A percentile compares a stretch with the other conserved stretches of the same genome.
These are phyloP conservation scores for Gossypium arboreum DNA, from an alignment of 345 rosid species.

Conservation along the genomic window DNA sequence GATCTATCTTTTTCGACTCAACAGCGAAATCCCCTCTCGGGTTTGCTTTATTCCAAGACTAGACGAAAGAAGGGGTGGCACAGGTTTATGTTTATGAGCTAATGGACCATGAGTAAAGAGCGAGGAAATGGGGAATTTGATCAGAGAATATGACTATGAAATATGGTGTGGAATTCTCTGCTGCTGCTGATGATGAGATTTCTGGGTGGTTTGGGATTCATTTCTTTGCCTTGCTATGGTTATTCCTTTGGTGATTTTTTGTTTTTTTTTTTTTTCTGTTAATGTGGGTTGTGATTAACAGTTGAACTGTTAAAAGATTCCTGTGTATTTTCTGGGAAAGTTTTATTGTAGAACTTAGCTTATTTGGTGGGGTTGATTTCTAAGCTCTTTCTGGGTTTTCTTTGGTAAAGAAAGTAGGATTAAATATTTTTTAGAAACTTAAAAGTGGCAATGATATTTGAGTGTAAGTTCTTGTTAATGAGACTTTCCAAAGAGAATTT, in stretches of 20 bases:
- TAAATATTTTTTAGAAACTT: too few species aligned
- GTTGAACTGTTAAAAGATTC: too few species aligned
- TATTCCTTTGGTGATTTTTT: not conserved
- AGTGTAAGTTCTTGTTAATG: not conserved
- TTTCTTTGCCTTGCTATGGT: slow-evolving; percentile 7
- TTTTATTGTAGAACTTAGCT: too few species aligned
- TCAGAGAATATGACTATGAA: slow-evolving; percentile 57
- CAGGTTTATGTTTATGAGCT: slow-evolving; percentile 78
- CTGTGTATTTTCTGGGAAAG: not conserved
- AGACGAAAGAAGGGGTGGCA: slow-evolving; percentile 75
- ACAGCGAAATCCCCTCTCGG: slow-evolving; percentile 65
- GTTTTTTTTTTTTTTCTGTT: not conserved
- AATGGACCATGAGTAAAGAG: slow-evolving; percentile 48
- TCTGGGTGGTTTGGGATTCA: slow-evolving; percentile 6
- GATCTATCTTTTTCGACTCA: slow-evolving; percentile 60
- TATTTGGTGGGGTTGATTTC: not conserved
- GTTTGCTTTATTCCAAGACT: slow-evolving; percentile 72
- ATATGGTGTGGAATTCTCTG: slow-evolving; percentile 53
- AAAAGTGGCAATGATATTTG: not conserved
- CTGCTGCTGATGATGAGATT: not conserved
- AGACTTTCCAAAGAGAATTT: not conserved
- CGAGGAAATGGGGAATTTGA: slow-evolving; percentile 66
- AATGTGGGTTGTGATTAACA: not conserved
- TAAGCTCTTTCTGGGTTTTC: not conserved
- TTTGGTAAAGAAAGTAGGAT: not conserved